These are phyloP conservation scores for Veloporphyrellus conicus DNA, from an alignment of 1,284 basidiomycete species.

Conservation along the genomic window DNA sequence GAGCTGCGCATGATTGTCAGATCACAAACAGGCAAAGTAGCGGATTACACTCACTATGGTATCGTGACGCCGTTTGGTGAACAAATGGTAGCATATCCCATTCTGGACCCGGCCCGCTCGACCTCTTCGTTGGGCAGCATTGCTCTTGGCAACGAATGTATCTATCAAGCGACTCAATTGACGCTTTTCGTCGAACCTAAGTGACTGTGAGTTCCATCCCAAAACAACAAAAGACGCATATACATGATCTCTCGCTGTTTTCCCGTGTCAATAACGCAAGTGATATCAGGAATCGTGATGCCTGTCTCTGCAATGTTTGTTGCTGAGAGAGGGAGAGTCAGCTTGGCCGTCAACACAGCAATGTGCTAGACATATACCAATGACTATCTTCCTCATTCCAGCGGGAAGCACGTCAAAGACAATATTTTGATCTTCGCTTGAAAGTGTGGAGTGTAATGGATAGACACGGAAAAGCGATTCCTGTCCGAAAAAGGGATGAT, in stretches of 20 bases:
- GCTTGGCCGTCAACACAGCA: constrained; percentile 57
- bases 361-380: constrained; percentile 50
- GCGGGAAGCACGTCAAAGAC: constrained; percentile 85
- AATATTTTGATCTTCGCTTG: constrained; percentile 83
- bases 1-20: constrained; percentile 50
- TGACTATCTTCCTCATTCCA: constrained; percentile 87
- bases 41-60: constrained; percentile 45
- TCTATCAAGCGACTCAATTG: constrained; percentile 92
- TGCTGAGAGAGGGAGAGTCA: constrained; percentile 47
- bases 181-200: constrained; percentile 93
- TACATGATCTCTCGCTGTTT: constrained; percentile 92
- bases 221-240: constrained; percentile 4
- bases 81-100: constrained; percentile 94
- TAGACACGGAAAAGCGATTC: constrained; percentile 70
- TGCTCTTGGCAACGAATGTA: constrained; percentile 89
- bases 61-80: constrained; percentile 87
- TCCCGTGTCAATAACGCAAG: constrained; percentile 94
- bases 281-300: constrained; percentile 97
- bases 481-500: constrained; percentile 74
- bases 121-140: constrained; percentile 89
- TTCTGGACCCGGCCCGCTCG: constrained; percentile 89
- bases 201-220: constrained; percentile 10
- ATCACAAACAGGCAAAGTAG: constrained; percentile 26
- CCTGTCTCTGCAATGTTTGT: constrained; percentile 82
- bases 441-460: constrained; percentile 91